phyloP scores from a whole-genome alignment of 345 rosid species.

The Passiflora organensis region DNA sequence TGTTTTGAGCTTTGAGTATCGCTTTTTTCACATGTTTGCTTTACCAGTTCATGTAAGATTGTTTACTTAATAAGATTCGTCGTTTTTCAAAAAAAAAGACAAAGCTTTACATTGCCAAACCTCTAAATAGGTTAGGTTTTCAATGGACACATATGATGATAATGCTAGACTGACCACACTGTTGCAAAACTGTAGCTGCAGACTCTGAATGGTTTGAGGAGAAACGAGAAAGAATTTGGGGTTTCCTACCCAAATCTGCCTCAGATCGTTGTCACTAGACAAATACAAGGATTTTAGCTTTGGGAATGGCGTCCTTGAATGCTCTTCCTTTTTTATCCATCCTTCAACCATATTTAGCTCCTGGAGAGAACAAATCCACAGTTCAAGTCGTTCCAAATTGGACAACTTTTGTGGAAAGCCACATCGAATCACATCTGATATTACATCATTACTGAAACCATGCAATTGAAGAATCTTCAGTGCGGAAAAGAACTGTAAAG shows the following conservation, averaged over 20 bases:
- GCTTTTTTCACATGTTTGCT: too few species aligned
- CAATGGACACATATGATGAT: background rate
- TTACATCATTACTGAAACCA: background rate
- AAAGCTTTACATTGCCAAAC: background rate
- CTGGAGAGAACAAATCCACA: background rate
- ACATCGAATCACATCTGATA: background rate
- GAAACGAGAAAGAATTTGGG: background rate
- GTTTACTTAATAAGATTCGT: too few species aligned
- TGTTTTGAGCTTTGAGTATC: too few species aligned
- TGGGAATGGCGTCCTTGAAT: too few species aligned
- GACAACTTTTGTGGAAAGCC: background rate
- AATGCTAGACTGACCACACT: slow-evolving; percentile 7
- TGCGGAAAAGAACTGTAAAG: background rate
- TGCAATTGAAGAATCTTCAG: background rate
- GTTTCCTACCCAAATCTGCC: slow-evolving; percentile 1
- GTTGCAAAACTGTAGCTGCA: background rate
- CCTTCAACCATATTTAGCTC: background rate
- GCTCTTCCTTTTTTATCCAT: too few species aligned
- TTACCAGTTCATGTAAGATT: too few species aligned
- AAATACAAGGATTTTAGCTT: background rate
- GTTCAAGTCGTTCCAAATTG: too few species aligned
- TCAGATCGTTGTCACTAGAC: background rate
- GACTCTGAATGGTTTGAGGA: background rate
- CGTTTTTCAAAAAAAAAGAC: too few species aligned
- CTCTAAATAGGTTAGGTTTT: background rate